A percentile compares a stretch with the other conserved stretches of the same genome.
These are phyloP conservation scores for Orychophragmus violaceus DNA, from an alignment of 345 rosid species.

Conservation along the genomic window DNA sequence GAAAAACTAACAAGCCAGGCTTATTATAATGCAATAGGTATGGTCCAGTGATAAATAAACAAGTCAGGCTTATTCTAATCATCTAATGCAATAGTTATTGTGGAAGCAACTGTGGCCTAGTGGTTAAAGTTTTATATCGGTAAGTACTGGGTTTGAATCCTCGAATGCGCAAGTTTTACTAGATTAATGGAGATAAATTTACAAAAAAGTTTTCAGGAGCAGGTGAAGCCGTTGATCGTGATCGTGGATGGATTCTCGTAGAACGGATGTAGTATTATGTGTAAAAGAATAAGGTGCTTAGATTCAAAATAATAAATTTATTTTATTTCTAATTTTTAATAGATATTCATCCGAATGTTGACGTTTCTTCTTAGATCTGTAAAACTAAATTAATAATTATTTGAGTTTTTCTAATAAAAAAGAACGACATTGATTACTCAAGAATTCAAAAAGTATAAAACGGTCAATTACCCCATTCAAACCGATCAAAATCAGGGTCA, in stretches of 20 bases:
- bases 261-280: too few species aligned
- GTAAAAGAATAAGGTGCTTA: background rate
- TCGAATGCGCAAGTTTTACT: too few species aligned
- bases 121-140: too few species aligned
- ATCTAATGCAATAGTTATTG: too few species aligned
- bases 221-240: too few species aligned
- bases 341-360: background rate
- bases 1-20: background rate
- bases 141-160: too few species aligned
- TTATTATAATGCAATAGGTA: background rate
- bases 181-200: too few species aligned
- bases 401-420: background rate
- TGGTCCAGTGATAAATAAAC: background rate
- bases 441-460: background rate
- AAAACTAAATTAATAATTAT: background rate
- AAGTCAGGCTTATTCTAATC: too few species aligned
- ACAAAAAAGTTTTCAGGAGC: too few species aligned
- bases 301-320: background rate
- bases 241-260: too few species aligned
- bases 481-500: slow-evolving; percentile 15
- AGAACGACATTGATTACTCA: background rate
- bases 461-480: slow-evolving; percentile 7
- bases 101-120: too few species aligned
- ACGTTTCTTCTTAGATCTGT: background rate
- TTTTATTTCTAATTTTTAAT: background rate